phyloP scores from a whole-genome alignment of 2,329 filamentous ascomycete genomes.

The Zalaria sp. region DNA sequence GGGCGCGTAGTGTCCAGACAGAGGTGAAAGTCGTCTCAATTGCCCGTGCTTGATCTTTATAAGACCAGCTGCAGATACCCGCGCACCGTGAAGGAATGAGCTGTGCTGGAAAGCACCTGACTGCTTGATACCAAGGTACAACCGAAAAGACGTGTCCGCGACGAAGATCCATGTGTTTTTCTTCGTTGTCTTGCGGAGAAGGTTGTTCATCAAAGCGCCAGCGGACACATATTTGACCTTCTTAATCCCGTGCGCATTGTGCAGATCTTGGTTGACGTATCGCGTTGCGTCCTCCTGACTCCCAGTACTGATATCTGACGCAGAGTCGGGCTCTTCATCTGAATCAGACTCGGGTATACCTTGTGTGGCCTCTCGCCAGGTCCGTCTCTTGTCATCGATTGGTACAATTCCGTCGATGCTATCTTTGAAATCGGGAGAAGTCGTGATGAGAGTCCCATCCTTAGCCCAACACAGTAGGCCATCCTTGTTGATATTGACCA shows the following conservation, averaged over 20 bases:
- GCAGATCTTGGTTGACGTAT: constrained; percentile 50
- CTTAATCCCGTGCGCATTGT: constrained; percentile 44
- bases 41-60: constrained; percentile 76
- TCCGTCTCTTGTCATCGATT: constrained; percentile 25
- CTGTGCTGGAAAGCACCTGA: constrained; percentile 83
- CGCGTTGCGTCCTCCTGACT: constrained; percentile 48
- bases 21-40: constrained; percentile 54
- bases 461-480: constrained; percentile 80
- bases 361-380: constrained; percentile 21
- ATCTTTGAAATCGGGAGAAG: constrained; percentile 61
- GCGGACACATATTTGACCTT: constrained; percentile 55
- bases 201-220: constrained; percentile 61
- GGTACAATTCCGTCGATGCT: constrained; percentile 51
- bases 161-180: constrained; percentile 94
- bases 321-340: constrained; percentile 19
- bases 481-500: constrained; percentile 59
- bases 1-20: constrained; percentile 69
- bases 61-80: constrained; percentile 69
- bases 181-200: constrained; percentile 64
- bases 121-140: constrained; percentile 85
- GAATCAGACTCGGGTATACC: constrained; percentile 7
- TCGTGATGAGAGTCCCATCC: constrained; percentile 65
- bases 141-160: constrained; percentile 67
- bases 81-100: constrained; percentile 70
- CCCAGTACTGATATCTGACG: constrained; percentile 27